A percentile compares a stretch with the other conserved stretches of the same genome.
Evolutionary conservation across 306 rosid genomes (phyloP).

Genomic region (Fragaria nilgerrensis): DNA sequence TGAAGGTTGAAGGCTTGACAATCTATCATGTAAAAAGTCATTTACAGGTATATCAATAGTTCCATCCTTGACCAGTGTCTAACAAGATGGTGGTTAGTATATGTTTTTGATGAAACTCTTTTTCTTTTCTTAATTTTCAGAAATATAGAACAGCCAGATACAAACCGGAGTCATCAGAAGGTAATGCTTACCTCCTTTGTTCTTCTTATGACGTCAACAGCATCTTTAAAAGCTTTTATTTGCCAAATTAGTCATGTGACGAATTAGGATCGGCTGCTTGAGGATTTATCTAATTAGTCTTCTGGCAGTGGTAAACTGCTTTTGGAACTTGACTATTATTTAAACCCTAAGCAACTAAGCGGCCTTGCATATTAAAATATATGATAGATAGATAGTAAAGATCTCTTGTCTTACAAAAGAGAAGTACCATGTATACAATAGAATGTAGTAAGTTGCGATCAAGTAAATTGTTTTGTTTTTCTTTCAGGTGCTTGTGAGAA

Average conservation of each 20-base stretch:
- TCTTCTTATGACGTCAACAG: conserved; percentile 6
- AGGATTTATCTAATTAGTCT: not conserved
- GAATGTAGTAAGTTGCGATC: conserved; percentile 5
- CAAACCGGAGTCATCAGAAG: conserved; percentile 88
- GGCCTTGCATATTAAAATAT: not conserved
- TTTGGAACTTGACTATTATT: not conserved
- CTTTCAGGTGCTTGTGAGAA: conserved; percentile 61
- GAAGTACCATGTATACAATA: not conserved
- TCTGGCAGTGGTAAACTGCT: not conserved
- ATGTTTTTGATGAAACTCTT: conserved; percentile 6
- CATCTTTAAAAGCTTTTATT: not conserved
- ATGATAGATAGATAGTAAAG: not conserved
- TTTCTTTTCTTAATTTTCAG: conserved; percentile 45
- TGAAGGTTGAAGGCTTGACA: conserved; percentile 89
- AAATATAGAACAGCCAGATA: conserved; percentile 93
- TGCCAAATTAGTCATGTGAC: not conserved
- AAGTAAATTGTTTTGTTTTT: conserved; percentile 21
- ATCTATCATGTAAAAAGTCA: conserved; percentile 98
- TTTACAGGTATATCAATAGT: conserved; percentile 59
- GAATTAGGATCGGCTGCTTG: not conserved
- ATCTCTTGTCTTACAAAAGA: not conserved
- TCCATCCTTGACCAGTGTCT: conserved; percentile 4
- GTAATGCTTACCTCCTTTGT: conserved; percentile 40
- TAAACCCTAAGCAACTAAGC: not conserved
- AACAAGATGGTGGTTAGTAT: conserved; percentile 23